These are phyloP conservation scores for Saprolegnia parasitica DNA, from an alignment of 352 stramenopile genomes.

Conservation along the genomic window DNA sequence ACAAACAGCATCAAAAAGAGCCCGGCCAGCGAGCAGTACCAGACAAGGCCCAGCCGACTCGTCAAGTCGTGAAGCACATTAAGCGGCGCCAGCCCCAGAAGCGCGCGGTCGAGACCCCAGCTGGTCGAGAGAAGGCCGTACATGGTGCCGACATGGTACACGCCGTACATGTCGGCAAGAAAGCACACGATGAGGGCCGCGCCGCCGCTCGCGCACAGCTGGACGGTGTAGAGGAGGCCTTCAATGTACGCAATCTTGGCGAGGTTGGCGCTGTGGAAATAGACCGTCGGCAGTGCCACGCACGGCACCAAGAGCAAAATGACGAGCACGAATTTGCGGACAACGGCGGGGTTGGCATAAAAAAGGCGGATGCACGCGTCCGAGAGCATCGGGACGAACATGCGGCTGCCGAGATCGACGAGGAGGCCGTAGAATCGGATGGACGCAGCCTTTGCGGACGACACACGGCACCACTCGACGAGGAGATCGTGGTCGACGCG, in stretches of 20 bases:
- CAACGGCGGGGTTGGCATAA: conserved; percentile 13
- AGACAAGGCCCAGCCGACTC: not conserved
- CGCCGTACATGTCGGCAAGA: conserved; percentile 30
- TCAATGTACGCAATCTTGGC: not conserved
- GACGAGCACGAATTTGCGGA: not conserved
- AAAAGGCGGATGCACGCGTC: conserved; percentile 17
- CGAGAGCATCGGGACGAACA: conserved; percentile 13
- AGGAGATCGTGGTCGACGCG: not conserved
- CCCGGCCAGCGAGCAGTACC: not conserved
- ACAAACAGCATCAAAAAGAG: conserved; percentile 15
- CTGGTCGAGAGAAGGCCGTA: conserved; percentile 23
- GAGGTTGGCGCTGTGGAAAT: not conserved
- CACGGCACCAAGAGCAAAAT: not conserved
- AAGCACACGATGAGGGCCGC: conserved; percentile 23
- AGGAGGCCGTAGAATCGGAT: not conserved
- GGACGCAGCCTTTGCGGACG: not conserved
- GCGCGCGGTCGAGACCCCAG: not conserved
- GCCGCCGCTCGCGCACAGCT: conserved; percentile 16
- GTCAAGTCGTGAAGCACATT: not conserved
- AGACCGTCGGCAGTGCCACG: conserved; percentile 1
- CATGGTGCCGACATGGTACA: conserved; percentile 30
- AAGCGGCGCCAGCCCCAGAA: not conserved
- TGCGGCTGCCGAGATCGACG: not conserved
- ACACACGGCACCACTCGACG: not conserved
- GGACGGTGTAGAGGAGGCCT: conserved; percentile 17